phyloP scores from a whole-genome alignment of 768 basidiomycete genomes.

The Phaeotremella fagi region DNA sequence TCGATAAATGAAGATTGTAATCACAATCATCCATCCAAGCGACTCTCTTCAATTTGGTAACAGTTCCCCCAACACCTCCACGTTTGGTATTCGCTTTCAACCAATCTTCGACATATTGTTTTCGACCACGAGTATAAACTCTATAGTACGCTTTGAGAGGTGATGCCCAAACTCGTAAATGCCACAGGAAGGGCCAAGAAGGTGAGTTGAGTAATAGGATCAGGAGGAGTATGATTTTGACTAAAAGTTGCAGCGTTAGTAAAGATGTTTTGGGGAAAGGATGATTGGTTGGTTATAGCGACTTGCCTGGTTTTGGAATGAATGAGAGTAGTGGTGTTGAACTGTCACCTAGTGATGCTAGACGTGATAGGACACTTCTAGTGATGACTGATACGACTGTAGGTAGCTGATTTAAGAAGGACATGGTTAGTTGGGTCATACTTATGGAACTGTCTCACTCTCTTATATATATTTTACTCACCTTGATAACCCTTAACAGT shows the following conservation, averaged over 20 bases:
- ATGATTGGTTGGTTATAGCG: background rate
- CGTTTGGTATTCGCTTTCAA: slow-evolving; percentile 4
- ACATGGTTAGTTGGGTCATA: background rate
- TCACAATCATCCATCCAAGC: slow-evolving; percentile 42
- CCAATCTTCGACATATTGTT: slow-evolving; percentile 32
- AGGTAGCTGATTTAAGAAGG: background rate
- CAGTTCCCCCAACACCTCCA: slow-evolving; percentile 22
- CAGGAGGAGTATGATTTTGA: slow-evolving; percentile 35
- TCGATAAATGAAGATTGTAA: slow-evolving; percentile 41
- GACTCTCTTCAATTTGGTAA: slow-evolving; percentile 17
- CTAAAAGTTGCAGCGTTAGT: slow-evolving; percentile 8
- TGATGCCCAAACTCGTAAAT: slow-evolving; percentile 32
- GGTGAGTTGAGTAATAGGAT: slow-evolving; percentile 35
- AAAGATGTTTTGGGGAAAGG: background rate
- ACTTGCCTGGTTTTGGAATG: slow-evolving; percentile 21
- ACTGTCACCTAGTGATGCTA: background rate
- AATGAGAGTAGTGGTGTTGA: slow-evolving; percentile 17
- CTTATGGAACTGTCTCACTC: no score
- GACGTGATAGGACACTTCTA: background rate
- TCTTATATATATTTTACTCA: no score
- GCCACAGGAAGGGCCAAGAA: slow-evolving; percentile 42
- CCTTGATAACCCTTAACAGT: no score
- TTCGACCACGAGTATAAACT: slow-evolving; percentile 25
- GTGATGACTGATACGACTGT: background rate
- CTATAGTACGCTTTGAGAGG: slow-evolving; percentile 28